Conservation (phyloP, 306 rosid genomes). For the Quillaja saponaria region DNA sequence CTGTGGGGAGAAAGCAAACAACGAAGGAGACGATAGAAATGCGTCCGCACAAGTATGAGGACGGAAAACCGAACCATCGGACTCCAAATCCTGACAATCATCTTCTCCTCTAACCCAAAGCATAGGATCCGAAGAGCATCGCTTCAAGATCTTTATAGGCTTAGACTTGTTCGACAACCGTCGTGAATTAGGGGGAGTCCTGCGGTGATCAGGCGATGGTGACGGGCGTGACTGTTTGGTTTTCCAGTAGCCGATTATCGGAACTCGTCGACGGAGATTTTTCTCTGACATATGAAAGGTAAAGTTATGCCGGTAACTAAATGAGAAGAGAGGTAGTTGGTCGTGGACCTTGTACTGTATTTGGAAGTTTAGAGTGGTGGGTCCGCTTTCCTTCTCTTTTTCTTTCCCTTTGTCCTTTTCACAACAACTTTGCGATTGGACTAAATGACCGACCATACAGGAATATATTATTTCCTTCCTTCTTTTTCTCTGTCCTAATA, state of each 20-base stretch:
- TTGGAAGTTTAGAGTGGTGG: no score
- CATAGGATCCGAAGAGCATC: constrained; percentile 63
- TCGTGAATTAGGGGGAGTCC: constrained; percentile 18
- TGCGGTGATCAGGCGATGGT: constrained; percentile 40
- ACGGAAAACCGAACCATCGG: constrained; percentile 33
- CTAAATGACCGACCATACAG: no score
- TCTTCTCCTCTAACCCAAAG: constrained; percentile 14
- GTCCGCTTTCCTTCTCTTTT: not conserved
- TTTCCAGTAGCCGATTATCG: constrained; percentile 31
- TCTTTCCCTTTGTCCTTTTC: not conserved
- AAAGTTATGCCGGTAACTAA: not conserved
- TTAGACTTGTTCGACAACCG: constrained; percentile 40
- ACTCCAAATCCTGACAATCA: constrained; percentile 15
- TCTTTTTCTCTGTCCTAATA: not conserved
- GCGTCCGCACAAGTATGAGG: constrained; percentile 47
- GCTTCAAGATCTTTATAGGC: constrained; percentile 43
- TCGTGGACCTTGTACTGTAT: no score
- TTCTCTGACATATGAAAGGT: constrained; percentile 43
- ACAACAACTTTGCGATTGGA: no score
- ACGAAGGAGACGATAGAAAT: constrained; percentile 59
- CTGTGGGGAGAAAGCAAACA: constrained; percentile 42
- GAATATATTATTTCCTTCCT: no score
- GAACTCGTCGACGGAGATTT: constrained; percentile 34
- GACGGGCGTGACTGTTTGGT: constrained; percentile 46
- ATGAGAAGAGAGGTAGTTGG: constrained; percentile 6